Evolutionary conservation across 768 basidiomycete species (phyloP), one percentile per base, ranked within the genome.

Genomic region (Suillus paluster): DNA sequence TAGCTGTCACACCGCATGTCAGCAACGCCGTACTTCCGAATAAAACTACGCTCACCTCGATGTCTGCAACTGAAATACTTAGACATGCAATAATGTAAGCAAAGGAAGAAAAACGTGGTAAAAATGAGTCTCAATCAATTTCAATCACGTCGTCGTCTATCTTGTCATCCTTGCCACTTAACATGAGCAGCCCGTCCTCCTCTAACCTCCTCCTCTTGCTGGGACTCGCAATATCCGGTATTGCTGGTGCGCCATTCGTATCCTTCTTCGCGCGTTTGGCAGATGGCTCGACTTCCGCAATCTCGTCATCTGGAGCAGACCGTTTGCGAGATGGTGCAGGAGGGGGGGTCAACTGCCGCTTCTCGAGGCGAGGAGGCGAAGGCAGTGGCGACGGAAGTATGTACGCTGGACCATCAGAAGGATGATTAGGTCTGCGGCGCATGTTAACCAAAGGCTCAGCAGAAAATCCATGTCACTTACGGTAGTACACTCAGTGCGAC

Each of bases 361-460:
- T 71, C 55, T 75, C 80, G 57, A 57, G 34, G 59, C 71, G 77
- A 0, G 82, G 77, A 0, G 89, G 89, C 44, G 73, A 77, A 3
- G 91, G 91, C 12, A 91, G 70, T 3, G 88, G 85, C 1, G 81
- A 75, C 0, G 91, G 92, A 5, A 94, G 77, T 38, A 94, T 83
- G 66, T 86, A 84, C 0, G 86, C 77, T 1, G 81, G 78, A 0
- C 68, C 83, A 60, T 86, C 82, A 2, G 66, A 50, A 1, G 85
- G 77, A 69, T 91, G 85, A 66, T 87, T 81, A 1, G 83, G 80
- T 53, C 90, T 91, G 68, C 8, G 55, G 36, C 52, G 21, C 15
- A 21, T 15, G 2, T 42, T 38, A 46, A 45, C 33, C 39, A 64
- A 54, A 8, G 14, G 3, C 27, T 17, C 17, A 21, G 23, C 14